Conservation (phyloP, 257 asterid genomes). For the Lithospermum erythrorhizon region DNA sequence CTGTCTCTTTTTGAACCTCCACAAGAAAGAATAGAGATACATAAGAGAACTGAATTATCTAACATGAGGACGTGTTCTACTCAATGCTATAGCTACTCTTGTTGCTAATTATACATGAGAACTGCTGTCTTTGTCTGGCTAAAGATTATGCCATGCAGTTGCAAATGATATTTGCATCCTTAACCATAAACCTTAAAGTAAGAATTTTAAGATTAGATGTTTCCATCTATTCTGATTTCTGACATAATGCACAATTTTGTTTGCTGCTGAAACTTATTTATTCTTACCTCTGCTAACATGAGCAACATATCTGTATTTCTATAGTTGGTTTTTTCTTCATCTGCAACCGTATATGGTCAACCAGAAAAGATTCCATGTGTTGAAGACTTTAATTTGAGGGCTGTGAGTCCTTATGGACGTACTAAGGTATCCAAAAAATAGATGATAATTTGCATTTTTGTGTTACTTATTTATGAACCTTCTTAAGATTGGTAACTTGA, state of each 20-base stretch:
- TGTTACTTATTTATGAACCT: background rate
- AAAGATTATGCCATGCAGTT: too few relatives aligned
- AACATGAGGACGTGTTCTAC: too few relatives aligned
- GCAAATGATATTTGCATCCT: too few relatives aligned
- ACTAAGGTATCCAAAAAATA: conserved; percentile 55
- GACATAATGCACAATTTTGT: background rate
- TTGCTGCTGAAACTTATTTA: background rate
- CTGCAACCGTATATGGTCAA: conserved; percentile 96
- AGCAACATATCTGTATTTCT: conserved; percentile 11
- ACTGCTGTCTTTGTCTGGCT: too few relatives aligned
- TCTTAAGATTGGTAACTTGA: background rate
- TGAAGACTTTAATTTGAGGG: conserved; percentile 73
- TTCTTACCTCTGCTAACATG: conserved; percentile 2
- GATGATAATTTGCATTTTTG: background rate
- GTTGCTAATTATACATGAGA: too few relatives aligned
- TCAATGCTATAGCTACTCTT: too few relatives aligned
- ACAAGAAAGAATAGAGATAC: too few relatives aligned
- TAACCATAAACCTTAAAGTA: too few relatives aligned
- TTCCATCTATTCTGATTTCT: background rate
- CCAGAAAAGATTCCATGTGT: conserved; percentile 79
- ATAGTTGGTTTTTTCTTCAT: conserved; percentile 92
- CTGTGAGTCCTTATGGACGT: conserved; percentile 96
- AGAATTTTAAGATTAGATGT: background rate
- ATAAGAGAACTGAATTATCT: too few relatives aligned
- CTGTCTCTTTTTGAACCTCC: too few relatives aligned